A percentile compares a stretch with the other conserved stretches of the same genome.
Conservation (phyloP, 2,329 filamentous ascomycete genomes). For the Cladosporium sp. region DNA sequence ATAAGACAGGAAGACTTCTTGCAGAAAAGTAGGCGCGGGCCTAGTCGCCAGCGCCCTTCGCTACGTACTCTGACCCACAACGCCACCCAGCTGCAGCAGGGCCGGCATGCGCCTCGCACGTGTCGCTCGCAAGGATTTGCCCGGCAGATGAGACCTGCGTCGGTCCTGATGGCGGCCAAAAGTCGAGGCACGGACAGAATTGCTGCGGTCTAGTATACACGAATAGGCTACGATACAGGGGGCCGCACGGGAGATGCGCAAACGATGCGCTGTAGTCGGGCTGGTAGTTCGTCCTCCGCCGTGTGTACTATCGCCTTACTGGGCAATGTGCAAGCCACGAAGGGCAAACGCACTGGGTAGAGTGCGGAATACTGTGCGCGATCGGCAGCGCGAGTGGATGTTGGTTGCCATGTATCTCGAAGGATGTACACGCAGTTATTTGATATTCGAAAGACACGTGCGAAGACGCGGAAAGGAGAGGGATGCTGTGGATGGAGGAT, state of each 20-base stretch:
- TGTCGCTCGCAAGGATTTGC: constrained; percentile 10
- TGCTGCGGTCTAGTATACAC: too few species aligned
- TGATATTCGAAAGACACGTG: too few species aligned
- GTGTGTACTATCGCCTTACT: not conserved
- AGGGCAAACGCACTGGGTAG: not conserved
- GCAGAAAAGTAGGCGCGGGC: not conserved
- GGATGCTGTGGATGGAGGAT: not conserved
- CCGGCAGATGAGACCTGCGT: constrained; percentile 10
- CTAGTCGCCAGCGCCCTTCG: not conserved
- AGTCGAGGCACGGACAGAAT: constrained; percentile 3
- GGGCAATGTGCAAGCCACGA: not conserved
- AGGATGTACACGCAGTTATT: too few species aligned
- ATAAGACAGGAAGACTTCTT: not conserved
- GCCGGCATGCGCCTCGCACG: constrained; percentile 9
- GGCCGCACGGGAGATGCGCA: too few species aligned
- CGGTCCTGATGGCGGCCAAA: not conserved
- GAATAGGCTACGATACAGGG: too few species aligned
- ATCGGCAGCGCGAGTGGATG: constrained; percentile 2
- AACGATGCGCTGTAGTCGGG: too few species aligned
- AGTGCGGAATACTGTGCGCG: not conserved
- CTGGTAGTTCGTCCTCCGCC: not conserved
- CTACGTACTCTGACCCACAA: not conserved
- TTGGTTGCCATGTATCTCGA: too few species aligned
- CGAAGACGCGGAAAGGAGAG: too few species aligned
- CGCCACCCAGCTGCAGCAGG: constrained; percentile 3